Evolutionary conservation across 352 stramenopile genomes (phyloP), one percentile per base, ranked within the genome.

Genomic region (Phytophthora pluvialis): DNA sequence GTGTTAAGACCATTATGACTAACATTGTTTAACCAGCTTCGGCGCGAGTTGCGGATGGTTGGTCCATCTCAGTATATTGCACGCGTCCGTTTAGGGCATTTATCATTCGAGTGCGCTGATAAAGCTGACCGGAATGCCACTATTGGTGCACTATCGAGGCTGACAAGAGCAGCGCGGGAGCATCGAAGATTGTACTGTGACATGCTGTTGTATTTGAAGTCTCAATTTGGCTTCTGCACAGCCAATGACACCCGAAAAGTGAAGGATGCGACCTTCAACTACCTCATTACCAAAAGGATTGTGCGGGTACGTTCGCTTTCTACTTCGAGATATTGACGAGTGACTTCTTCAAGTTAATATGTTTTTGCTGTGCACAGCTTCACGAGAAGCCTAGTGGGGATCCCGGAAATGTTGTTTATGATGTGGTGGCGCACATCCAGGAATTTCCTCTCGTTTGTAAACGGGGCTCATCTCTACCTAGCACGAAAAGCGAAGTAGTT

Each of bases 221-320:
- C 54, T 26, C 61, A 84, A 10, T 88, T 81, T 44, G 60, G 59
- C 1, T 82, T 90, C 18, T 73, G 60, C 31, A 55, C 31, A 26
- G 32, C 38, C 6, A 87, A 75, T 35, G 66, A 81, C 36, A 75
- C 63, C n/a, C 70, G 80, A 36, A 79, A 76, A 62, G 60, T 76
- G 18, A 78, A 77, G 26, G 76, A 89, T 40, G 67, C 67, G 43
- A 64, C 70, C 1, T 76, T 89, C 58, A 86, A 61, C 54, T 83
- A 80, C 40, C 60, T 89, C 13, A 51, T 89, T 4, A 55, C 70
- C 9, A 67, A 68, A 8, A 73, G 68, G 18, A 79, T 80, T 38
- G 78, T 78, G 13, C 69, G 68, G 72, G 80, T 89, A 69, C 18
- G 71, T 67, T 45, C 36, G 15, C 25, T 57, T 59, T 25, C 15